Conservation (phyloP, 148 eudicot species). For the Persicaria tinctoria region DNA sequence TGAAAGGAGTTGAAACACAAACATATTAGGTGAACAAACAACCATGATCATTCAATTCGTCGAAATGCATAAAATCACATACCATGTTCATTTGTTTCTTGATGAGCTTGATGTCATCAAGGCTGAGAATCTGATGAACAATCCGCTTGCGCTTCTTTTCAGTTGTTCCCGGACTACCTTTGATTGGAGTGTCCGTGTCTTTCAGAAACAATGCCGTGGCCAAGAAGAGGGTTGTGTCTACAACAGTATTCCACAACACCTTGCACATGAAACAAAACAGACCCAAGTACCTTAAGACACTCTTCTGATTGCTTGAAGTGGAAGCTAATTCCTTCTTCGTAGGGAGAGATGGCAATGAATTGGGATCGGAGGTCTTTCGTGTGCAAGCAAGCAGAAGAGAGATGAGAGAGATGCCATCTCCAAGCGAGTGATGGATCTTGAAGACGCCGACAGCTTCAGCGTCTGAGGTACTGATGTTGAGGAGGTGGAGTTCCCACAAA, state of each 20-base stretch:
- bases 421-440: slow-evolving; percentile 56
- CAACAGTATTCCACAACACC: slow-evolving; percentile 21
- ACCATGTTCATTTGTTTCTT: slow-evolving; percentile 23
- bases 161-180: slow-evolving; percentile 11
- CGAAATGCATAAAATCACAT: neutral
- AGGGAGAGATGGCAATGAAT: slow-evolving; percentile 37
- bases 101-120: slow-evolving; percentile 24
- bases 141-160: slow-evolving; percentile 17
- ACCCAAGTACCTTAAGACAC: neutral
- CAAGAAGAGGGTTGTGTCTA: slow-evolving; percentile 9
- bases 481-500: slow-evolving; percentile 65
- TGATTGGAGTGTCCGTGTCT: slow-evolving; percentile 21
- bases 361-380: slow-evolving; percentile 39
- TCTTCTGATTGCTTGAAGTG: neutral
- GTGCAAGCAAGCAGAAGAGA: slow-evolving; percentile 55
- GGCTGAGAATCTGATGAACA: slow-evolving; percentile 18
- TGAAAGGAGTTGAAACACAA: slow-evolving; percentile 11
- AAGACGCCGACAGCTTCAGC: slow-evolving; percentile 28
- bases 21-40: neutral
- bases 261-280: slow-evolving; percentile 11
- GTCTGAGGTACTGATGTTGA: slow-evolving; percentile 42
- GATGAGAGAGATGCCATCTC: slow-evolving; percentile 64
- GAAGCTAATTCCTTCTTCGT: neutral
- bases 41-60: neutral
- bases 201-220: slow-evolving; percentile 20